Percentiles rank a stretch among this genome's conserved stretches.
Conservation (phyloP, 176 grass and related monocot species). For the Elaeis guineensis region DNA sequence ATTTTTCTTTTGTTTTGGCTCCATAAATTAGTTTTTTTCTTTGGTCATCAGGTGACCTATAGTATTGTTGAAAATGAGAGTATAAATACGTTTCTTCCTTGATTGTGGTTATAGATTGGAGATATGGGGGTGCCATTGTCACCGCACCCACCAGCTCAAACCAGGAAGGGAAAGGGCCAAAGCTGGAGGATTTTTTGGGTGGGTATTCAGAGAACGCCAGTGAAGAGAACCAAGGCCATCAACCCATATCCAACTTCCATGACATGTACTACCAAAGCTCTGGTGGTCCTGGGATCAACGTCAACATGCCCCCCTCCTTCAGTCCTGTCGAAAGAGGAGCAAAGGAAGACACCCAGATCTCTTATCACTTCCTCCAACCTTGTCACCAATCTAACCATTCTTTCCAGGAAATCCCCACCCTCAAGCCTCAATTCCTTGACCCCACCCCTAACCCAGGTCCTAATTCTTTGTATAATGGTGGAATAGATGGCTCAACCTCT, state of each 20-base stretch:
- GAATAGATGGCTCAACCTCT: constrained; percentile 42
- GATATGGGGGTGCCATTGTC: constrained; percentile 26
- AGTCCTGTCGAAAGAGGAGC: background rate
- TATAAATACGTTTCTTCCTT: background rate
- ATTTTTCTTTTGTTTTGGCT: no score
- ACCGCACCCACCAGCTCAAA: background rate
- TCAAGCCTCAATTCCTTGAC: constrained; percentile 3
- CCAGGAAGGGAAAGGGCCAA: constrained; percentile 30
- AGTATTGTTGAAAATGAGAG: background rate
- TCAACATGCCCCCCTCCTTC: constrained; percentile 44
- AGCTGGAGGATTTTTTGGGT: constrained; percentile 76
- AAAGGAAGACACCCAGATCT: background rate
- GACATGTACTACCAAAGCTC: constrained; percentile 30
- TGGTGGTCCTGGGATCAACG: constrained; percentile 51
- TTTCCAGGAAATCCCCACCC: constrained; percentile 5
- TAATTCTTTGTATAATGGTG: constrained; percentile 29
- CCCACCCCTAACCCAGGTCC: background rate
- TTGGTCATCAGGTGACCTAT: background rate
- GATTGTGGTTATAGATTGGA: constrained; percentile 41
- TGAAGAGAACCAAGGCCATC: constrained; percentile 18
- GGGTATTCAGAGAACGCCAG: constrained; percentile 26
- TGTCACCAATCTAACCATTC: constrained; percentile 1
- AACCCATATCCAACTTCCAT: constrained; percentile 13
- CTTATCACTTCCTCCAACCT: constrained; percentile 5
- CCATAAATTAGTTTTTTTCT: background rate